These are phyloP conservation scores for Sphaerulina vaccinii DNA, from an alignment of 2,329 filamentous ascomycete genomes.

Conservation along the genomic window DNA sequence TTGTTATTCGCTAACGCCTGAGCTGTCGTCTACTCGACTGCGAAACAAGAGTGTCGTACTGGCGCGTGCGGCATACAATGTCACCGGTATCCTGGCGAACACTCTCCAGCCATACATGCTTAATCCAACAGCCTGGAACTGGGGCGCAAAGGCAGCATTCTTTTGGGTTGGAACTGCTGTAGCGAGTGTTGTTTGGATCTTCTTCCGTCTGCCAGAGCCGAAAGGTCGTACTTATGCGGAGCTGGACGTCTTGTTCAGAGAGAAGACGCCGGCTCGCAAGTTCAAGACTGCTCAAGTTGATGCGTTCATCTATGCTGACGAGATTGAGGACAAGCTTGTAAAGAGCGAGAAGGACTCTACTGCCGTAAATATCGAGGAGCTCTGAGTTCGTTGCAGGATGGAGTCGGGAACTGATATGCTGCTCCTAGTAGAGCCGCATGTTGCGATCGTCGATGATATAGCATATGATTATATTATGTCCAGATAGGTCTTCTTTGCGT, in stretches of 20 bases:
- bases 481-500: no score
- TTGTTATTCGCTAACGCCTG: constrained; percentile 30
- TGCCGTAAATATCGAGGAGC: neutral
- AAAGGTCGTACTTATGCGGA: constrained; percentile 51
- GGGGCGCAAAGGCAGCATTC: constrained; percentile 32
- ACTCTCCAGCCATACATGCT: constrained; percentile 29
- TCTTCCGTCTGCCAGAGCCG: constrained; percentile 45
- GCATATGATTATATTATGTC: no score
- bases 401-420: no score
- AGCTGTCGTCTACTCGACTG: constrained; percentile 31
- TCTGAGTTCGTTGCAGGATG: no score
- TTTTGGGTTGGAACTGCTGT: constrained; percentile 43
- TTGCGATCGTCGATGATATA: no score
- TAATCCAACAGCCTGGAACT: constrained; percentile 30
- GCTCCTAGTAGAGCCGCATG: no score
- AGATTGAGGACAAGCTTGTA: neutral
- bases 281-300: constrained; percentile 28
- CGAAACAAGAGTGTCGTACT: constrained; percentile 33
- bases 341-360: neutral
- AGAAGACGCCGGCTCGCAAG: constrained; percentile 44
- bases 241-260: constrained; percentile 57
- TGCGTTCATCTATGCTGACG: neutral
- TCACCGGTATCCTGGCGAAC: constrained; percentile 25
- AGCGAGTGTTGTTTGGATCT: constrained; percentile 43
- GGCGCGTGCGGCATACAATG: constrained; percentile 28